Base-by-base conservation (phyloP, 169 alveolate genomes). In the Besnoitia besnoiti region DNA sequence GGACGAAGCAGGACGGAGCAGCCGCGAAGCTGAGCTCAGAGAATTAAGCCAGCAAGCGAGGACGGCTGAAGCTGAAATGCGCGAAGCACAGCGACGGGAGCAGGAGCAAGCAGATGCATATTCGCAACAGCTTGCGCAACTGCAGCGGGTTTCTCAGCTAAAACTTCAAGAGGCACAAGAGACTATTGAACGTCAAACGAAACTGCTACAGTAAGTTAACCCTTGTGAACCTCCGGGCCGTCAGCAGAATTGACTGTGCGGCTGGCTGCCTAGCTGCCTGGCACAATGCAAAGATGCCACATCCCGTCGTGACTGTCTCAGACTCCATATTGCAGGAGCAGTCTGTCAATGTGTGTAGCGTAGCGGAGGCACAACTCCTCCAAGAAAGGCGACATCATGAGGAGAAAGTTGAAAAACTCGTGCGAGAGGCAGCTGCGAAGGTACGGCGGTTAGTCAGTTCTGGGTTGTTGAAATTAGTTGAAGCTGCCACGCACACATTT, bases 361-460 rank as follows among this genome's bases (percentile, higher is more conserved):
- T 21, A 27, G 59, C 87, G 59, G 87, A 77, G 59, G 55, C 50
- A 3, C 61, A 77, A 30, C 87, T 77, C 24, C 87, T 21, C 39
- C 87, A 37, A 4, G 61, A 77, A 46, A 40, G n/a, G 62, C 35
- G 37, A 7, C 42, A 77, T 27, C 40, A 39, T 0, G 87, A 77
- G 21, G 87, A 40, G 40, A 14, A 3, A 30, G 30, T 77, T 0
- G 50, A 27, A 14, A 24, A 35, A 8, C 10, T 77, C 14, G 40
- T 10, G 40, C 61, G 87, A 39, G 87, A 77, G 61, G 40, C 87
- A 21, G 87, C 35, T 16, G 87, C 33, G 37, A 39, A 77, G 87
- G 87, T 77, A 55, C 35, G 73, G 27, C 16, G 73, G 16, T 21
- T 5, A 55, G 3, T 33, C 30, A 27, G n/a, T 55, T 21, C 35